These are phyloP conservation scores for Arxiozyma bovina DNA, from an alignment of 1,139 yeast species.

Conservation along the genomic window DNA sequence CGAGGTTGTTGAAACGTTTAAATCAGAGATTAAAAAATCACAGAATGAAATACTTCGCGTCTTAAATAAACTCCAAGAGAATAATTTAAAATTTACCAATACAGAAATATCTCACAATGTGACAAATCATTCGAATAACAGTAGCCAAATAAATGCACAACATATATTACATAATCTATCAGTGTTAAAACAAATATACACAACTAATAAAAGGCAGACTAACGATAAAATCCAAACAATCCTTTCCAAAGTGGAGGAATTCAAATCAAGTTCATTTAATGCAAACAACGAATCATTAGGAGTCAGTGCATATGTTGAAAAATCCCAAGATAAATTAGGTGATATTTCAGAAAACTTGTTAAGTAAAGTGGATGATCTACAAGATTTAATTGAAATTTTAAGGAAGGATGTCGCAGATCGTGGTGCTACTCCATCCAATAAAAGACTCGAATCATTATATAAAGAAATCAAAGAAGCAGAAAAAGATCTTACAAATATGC, in stretches of 20 bases:
- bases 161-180: constrained; percentile 50
- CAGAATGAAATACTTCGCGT: constrained; percentile 11
- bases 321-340: constrained; percentile 64
- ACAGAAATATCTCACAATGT: background rate
- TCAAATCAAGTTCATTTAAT: constrained; percentile 34
- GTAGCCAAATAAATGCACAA: constrained; percentile 14
- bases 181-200: constrained; percentile 53
- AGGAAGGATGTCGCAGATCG: constrained; percentile 88
- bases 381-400: constrained; percentile 82
- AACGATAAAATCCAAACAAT: constrained; percentile 40
- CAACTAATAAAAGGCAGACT: constrained; percentile 37
- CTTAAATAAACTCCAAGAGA: background rate
- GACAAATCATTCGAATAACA: background rate
- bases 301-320: constrained; percentile 62
- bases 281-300: constrained; percentile 58
- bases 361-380: constrained; percentile 81
- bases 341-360: constrained; percentile 67
- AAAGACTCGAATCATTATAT: constrained; percentile 58
- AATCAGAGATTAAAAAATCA: constrained; percentile 15
- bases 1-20: constrained; percentile 22
- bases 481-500: constrained; percentile 43
- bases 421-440: constrained; percentile 74
- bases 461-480: constrained; percentile 59
- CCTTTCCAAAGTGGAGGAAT: constrained; percentile 40
- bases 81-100: background rate